These are phyloP conservation scores for Polytolypa hystricis DNA, from an alignment of 2,329 filamentous ascomycete species.

Conservation along the genomic window DNA sequence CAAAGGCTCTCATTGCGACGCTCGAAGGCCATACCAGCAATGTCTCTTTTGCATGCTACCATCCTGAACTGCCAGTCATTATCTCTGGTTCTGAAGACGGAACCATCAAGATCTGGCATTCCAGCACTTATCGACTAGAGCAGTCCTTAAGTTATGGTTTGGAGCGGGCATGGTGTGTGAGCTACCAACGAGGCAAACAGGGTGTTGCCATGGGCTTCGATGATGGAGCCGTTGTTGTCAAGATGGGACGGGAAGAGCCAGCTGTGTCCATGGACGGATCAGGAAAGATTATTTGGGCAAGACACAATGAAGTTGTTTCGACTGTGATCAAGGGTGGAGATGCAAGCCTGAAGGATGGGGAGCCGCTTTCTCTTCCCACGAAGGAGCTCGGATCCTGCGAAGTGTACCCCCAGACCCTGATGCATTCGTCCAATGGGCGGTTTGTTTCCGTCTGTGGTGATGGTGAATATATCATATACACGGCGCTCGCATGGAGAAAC, in stretches of 20 bases:
- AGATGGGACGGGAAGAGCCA: slow-evolving; percentile 93
- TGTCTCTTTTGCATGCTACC: slow-evolving; percentile 95
- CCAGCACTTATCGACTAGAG: slow-evolving; percentile 91
- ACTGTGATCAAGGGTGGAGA: slow-evolving; percentile 92
- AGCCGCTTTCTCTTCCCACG: slow-evolving; percentile 71
- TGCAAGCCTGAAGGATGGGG: slow-evolving; percentile 72
- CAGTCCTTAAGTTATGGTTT: slow-evolving; percentile 93
- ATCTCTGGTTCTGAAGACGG: slow-evolving; percentile 97
- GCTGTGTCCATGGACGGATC: slow-evolving; percentile 95
- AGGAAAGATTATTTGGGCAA: slow-evolving; percentile 92
- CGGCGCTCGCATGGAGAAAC: slow-evolving; percentile 89
- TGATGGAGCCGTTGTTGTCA: slow-evolving; percentile 93
- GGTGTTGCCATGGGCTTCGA: slow-evolving; percentile 94
- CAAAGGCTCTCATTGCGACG: slow-evolving; percentile 91
- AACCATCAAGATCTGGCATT: slow-evolving; percentile 96
- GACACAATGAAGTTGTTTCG: slow-evolving; percentile 88
- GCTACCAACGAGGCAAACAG: slow-evolving; percentile 89
- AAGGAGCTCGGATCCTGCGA: slow-evolving; percentile 96
- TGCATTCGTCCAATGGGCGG: slow-evolving; percentile 90
- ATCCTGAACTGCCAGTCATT: slow-evolving; percentile 92
- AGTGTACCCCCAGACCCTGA: slow-evolving; percentile 86
- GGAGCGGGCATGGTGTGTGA: slow-evolving; percentile 94
- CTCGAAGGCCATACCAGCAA: slow-evolving; percentile 96
- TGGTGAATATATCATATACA: slow-evolving; percentile 98
- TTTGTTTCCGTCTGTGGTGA: slow-evolving; percentile 88